Conservation (phyloP, 768 basidiomycete genomes). For the Calvatia gigantea region DNA sequence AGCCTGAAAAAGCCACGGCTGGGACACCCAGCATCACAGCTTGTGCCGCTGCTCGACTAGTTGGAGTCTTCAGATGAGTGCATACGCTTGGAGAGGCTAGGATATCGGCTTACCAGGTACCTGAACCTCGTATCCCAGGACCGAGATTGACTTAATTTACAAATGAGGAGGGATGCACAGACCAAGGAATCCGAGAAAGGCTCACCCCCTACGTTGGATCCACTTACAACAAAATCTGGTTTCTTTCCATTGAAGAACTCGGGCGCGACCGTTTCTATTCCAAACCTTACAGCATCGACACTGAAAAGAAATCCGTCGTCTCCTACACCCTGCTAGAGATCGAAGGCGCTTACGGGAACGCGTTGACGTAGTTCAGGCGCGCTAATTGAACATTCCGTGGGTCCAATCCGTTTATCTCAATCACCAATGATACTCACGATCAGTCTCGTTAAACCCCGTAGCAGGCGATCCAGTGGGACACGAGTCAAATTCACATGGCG, state of each 20-base stretch:
- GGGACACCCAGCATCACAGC: constrained; percentile 39
- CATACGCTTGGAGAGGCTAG: background rate
- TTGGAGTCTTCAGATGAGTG: too few species aligned
- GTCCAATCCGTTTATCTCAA: background rate
- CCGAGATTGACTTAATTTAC: constrained; percentile 25
- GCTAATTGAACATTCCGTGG: constrained; percentile 15
- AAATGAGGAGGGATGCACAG: background rate
- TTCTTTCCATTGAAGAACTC: constrained; percentile 26
- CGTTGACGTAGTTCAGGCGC: constrained; percentile 33
- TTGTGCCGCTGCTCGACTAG: constrained; percentile 39
- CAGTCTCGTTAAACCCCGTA: constrained; percentile 34
- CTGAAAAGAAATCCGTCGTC: background rate
- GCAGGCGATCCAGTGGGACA: constrained; percentile 42
- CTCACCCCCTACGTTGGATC: constrained; percentile 31
- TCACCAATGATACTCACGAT: constrained; percentile 25
- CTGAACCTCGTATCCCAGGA: constrained; percentile 23
- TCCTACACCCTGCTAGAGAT: background rate
- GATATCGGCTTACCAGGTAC: constrained; percentile 28
- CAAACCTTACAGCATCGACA: constrained; percentile 32
- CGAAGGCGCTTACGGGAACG: constrained; percentile 26
- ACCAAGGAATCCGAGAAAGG: background rate
- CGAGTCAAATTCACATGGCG: constrained; percentile 44
- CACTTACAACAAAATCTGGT: constrained; percentile 37
- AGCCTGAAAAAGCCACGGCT: constrained; percentile 35
- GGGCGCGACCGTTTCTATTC: constrained; percentile 35